Percentiles rank a stretch among this genome's conserved stretches.
Evolutionary conservation across 441 rosid genomes (phyloP).

Genomic region (Bocquillonia castaneifolia): DNA sequence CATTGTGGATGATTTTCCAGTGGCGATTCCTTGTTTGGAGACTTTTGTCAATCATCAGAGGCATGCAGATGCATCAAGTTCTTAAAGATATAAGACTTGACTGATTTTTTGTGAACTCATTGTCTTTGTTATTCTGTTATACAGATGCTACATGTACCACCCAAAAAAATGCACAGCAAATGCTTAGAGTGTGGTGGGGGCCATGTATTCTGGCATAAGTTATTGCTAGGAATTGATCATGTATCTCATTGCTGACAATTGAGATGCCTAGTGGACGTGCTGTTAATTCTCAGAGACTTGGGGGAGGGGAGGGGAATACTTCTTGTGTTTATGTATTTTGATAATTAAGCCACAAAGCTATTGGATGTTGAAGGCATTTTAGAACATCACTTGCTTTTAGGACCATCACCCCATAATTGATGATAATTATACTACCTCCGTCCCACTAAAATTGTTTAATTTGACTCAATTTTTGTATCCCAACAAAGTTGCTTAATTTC

Average conservation of each 20-base stretch:
- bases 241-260: not conserved
- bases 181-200: not conserved
- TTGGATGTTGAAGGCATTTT: not conserved
- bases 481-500: too few relatives aligned
- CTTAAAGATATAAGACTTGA: not conserved
- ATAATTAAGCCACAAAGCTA: not conserved
- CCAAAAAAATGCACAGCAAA: not conserved
- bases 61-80: not conserved
- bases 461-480: too few relatives aligned
- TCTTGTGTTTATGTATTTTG: not conserved
- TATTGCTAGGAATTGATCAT: not conserved
- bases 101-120: not conserved
- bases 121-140: not conserved
- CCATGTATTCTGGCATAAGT: too few relatives aligned
- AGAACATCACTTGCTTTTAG: not conserved
- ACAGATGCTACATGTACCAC: not conserved
- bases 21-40: not conserved
- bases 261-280: not conserved
- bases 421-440: not conserved
- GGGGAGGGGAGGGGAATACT: too few relatives aligned
- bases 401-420: not conserved
- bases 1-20: not conserved
- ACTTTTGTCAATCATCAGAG: too few relatives aligned
- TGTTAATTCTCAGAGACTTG: not conserved
- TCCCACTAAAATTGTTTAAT: too few relatives aligned